phyloP scores from a whole-genome alignment of 2,329 filamentous ascomycete species.

The Scedosporium aurantiacum region DNA sequence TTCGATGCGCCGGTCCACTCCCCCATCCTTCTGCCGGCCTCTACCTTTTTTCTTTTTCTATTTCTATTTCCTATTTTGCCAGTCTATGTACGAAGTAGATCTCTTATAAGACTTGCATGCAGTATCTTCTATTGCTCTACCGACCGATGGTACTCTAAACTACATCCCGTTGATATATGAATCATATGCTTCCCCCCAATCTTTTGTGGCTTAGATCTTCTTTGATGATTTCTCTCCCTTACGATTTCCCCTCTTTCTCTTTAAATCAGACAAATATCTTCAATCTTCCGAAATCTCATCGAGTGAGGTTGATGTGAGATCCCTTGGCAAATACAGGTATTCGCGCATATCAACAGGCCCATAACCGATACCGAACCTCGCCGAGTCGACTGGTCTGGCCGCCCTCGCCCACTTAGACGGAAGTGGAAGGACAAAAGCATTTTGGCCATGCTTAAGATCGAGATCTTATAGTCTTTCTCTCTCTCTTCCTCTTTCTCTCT shows the following conservation, averaged over 20 bases:
- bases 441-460: neutral
- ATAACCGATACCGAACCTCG: neutral
- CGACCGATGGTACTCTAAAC: neutral
- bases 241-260: neutral
- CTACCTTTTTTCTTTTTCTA: neutral
- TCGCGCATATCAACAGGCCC: neutral
- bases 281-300: neutral
- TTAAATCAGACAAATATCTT: neutral
- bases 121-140: neutral
- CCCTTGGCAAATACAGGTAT: neutral
- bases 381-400: neutral
- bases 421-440: neutral
- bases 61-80: neutral
- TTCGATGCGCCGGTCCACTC: neutral
- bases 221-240: neutral
- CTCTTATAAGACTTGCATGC: neutral
- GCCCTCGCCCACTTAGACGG: neutral
- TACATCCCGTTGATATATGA: neutral
- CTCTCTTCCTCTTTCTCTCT: neutral
- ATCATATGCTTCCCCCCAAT: neutral
- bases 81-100: neutral
- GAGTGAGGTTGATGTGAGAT: neutral
- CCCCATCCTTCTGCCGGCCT: neutral
- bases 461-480: conserved; percentile 1
- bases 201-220: neutral